Base-by-base conservation (phyloP, 441 rosid species). In the Gossypium davidsonii region DNA sequence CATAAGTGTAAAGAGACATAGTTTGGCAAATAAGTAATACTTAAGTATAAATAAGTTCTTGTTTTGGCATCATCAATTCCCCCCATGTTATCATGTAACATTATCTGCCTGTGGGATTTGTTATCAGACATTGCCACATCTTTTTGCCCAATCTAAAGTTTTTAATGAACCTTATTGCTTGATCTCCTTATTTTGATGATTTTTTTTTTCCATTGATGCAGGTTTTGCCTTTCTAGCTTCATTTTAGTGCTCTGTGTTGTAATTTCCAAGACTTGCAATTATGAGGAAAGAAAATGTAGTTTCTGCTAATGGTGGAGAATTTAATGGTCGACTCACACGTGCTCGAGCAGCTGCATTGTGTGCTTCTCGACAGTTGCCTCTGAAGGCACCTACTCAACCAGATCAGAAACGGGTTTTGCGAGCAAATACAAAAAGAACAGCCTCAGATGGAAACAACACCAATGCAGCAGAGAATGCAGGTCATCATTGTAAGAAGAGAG, bases 291-390 rank as follows among this genome's bases (percentile, higher is more conserved):
- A 87, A 77, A 86, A 80, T 82, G 72, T 31, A 61, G 75, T 71
- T 74, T 79, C 84, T 71, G 77, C 71, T 18, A 49, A 73, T 70
- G 74, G 65, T 69, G 78, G 85, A 76, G 80, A 67, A 18, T 66
- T 74, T 74, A 78, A 69, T 77, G 87, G 84, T 69, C 88, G 91
- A 71, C 26, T 91, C 49, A 93, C 98, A 58, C 96, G 98, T 52
- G 78, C 98, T 67, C 78, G 85, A 77, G 89, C 88, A 48, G 89
- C 94, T 68, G 87, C 87, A 44, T 78, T 89, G 75, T 67, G 77
- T 18, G 78, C 84, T 58, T 74, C 87, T 63, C 78, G 75, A 49
- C 73, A 78, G 69, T 44, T 76, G 25, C 67, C 78, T 18, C 78
- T 75, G 11, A 78, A 74, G 74, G 80, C 79, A 51, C 26, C 82